These are phyloP conservation scores for Jamesozyma rosinii DNA, from an alignment of 805 yeast species.

Conservation along the genomic window DNA sequence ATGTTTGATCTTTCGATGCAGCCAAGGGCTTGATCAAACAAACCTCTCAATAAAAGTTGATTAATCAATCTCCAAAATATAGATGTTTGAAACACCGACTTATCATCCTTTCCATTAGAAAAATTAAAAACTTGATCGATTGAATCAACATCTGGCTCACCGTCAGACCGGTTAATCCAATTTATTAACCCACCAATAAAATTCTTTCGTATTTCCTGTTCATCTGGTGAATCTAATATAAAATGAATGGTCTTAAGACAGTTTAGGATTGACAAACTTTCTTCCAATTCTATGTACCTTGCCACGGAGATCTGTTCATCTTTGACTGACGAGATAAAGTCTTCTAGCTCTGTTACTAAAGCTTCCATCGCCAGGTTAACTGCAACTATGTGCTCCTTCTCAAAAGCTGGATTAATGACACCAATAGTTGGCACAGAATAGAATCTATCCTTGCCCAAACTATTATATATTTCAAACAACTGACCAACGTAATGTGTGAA, in stretches of 20 bases:
- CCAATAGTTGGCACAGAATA: constrained; percentile 37
- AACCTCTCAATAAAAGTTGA: constrained; percentile 52
- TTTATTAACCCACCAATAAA: constrained; percentile 39
- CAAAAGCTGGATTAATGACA: constrained; percentile 28
- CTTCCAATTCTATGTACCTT: constrained; percentile 35
- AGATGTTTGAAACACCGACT: constrained; percentile 32
- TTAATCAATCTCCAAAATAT: constrained; percentile 56
- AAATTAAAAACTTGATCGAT: constrained; percentile 36
- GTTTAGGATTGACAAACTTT: constrained; percentile 44
- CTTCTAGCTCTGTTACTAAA: constrained; percentile 29
- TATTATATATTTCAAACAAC: constrained; percentile 46
- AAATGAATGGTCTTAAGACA: constrained; percentile 45
- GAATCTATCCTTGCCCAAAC: constrained; percentile 36
- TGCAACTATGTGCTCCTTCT: constrained; percentile 30
- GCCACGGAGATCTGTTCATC: constrained; percentile 22
- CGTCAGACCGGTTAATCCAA: constrained; percentile 67
- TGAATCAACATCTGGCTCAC: constrained; percentile 49
- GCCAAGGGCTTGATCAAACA: constrained; percentile 44
- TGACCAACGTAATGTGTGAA: constrained; percentile 42
- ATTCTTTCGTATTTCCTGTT: constrained; percentile 27
- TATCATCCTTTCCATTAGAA: constrained; percentile 27
- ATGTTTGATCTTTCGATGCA: constrained; percentile 25
- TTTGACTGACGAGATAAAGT: constrained; percentile 27
- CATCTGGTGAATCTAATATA: constrained; percentile 24
- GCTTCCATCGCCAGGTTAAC: constrained; percentile 32